Evolutionary conservation across 1,139 yeast genomes (phyloP), one percentile per base, ranked within the genome.

Genomic region (Blastobotrys indianensis): DNA sequence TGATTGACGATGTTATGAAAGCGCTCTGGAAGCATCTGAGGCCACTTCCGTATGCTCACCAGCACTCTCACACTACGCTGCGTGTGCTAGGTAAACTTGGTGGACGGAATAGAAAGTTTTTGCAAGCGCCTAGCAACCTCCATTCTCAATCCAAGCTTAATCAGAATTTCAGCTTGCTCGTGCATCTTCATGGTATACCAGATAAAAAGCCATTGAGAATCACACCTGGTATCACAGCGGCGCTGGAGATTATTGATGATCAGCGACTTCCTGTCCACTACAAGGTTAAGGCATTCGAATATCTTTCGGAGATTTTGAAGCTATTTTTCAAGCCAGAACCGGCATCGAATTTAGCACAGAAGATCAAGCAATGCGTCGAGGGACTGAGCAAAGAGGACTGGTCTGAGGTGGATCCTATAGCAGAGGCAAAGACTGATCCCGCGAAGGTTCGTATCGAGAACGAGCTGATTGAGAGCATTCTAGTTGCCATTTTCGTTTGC

Each of bases 1-100:
- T 88, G 1, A 80, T 90, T 51, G 94, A 85, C 49, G 97, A 92
- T 55, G 88, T 94, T 2, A 85, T 88, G 87, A 80, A 83, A 29
- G 95, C 97, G 0, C 70, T 94, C 39, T 94, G 97, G 94, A 83
- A 80, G 53, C 94, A 92, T 56, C 68, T 94, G 54, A 82, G 82
- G 54, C 98, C 98, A 1, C 76, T 88, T 36, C 98, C 98, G 0
- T 88, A 88, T 62, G 76, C 76, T 45, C 97, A 88, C 54, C 92
- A 84, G 58, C 96, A 90, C 57, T 84, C 96, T 16, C 99, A 94
- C 60, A 87, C 96, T 0, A 92, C 97, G 0, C 80, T 92, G 47
- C 76, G 98, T 51, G 87, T 94, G 39, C 70, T 94, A 47, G 98
- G 99, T 43, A 94, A 94, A 61, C 70, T 94, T 36, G 99, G 99